A percentile compares a stretch with the other conserved stretches of the same genome.
These are phyloP conservation scores for Yamadazyma membranifaciens DNA, from an alignment of 1,139 yeast genomes.

Conservation along the genomic window DNA sequence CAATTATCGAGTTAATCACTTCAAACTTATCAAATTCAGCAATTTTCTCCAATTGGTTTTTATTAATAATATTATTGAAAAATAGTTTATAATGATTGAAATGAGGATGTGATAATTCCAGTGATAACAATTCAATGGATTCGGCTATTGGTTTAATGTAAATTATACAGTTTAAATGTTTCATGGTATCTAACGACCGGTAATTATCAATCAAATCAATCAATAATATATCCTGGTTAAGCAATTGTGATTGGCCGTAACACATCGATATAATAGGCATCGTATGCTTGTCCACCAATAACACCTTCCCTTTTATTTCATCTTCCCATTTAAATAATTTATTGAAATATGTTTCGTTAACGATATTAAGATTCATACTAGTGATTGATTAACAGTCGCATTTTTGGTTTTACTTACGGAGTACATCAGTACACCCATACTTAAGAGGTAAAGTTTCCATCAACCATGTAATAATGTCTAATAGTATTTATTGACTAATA, in stretches of 20 bases:
- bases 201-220: constrained; percentile 68
- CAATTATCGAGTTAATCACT: constrained; percentile 71
- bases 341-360: constrained; percentile 37
- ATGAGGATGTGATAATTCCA: constrained; percentile 75
- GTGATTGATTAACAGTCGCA: background rate
- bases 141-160: constrained; percentile 73
- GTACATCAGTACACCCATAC: constrained; percentile 1
- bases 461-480: too few species aligned
- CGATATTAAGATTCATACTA: constrained; percentile 30
- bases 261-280: constrained; percentile 82
- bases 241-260: constrained; percentile 80
- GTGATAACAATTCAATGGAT: constrained; percentile 55
- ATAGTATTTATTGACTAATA: too few species aligned
- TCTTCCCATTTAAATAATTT: constrained; percentile 29
- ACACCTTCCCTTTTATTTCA: constrained; percentile 58
- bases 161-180: constrained; percentile 79
- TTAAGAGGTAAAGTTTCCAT: background rate
- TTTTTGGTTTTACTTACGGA: background rate
- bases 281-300: constrained; percentile 76
- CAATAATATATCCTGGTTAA: constrained; percentile 77
- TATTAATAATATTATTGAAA: constrained; percentile 72
- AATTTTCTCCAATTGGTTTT: constrained; percentile 74
- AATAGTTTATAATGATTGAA: constrained; percentile 74
- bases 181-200: constrained; percentile 65
- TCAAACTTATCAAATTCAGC: constrained; percentile 93